phyloP scores from a whole-genome alignment of 805 yeast genomes.

The Millerozyma acaciae region DNA sequence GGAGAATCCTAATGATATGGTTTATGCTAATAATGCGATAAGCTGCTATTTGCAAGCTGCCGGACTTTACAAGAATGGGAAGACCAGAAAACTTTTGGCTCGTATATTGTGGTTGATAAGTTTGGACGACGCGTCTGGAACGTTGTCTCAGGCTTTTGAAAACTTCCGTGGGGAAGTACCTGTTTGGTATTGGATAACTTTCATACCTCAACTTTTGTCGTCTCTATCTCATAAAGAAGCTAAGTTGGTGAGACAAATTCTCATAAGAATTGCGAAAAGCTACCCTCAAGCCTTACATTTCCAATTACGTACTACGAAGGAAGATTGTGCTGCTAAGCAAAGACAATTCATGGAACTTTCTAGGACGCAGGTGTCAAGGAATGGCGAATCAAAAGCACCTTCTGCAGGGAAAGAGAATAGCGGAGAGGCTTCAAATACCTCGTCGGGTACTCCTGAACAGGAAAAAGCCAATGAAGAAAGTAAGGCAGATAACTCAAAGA shows the following conservation, averaged over 20 bases:
- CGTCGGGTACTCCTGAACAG: constrained; percentile 4
- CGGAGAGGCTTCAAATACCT: constrained; percentile 2
- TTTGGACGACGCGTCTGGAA: constrained; percentile 79
- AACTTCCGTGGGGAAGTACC: constrained; percentile 94
- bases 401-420: constrained; percentile 2
- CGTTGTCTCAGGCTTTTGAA: constrained; percentile 83
- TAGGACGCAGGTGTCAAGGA: constrained; percentile 9
- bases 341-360: constrained; percentile 54
- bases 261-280: constrained; percentile 89
- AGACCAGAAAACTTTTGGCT: constrained; percentile 82
- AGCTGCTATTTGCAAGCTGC: constrained; percentile 98
- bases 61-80: constrained; percentile 88
- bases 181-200: constrained; percentile 98
- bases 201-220: constrained; percentile 88
- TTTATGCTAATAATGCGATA: constrained; percentile 87
- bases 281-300: constrained; percentile 97
- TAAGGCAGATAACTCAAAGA: not conserved
- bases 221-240: constrained; percentile 92
- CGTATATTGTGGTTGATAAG: constrained; percentile 91
- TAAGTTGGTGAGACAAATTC: constrained; percentile 76
- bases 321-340: constrained; percentile 84
- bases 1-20: constrained; percentile 75
- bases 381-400: constrained; percentile 1
- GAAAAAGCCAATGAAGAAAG: constrained; percentile 1
- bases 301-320: constrained; percentile 92